Percentiles rank a stretch among this genome's conserved stretches.
Evolutionary conservation across 2,329 filamentous ascomycete species (phyloP).

Genomic region (Cercospora janseana): DNA sequence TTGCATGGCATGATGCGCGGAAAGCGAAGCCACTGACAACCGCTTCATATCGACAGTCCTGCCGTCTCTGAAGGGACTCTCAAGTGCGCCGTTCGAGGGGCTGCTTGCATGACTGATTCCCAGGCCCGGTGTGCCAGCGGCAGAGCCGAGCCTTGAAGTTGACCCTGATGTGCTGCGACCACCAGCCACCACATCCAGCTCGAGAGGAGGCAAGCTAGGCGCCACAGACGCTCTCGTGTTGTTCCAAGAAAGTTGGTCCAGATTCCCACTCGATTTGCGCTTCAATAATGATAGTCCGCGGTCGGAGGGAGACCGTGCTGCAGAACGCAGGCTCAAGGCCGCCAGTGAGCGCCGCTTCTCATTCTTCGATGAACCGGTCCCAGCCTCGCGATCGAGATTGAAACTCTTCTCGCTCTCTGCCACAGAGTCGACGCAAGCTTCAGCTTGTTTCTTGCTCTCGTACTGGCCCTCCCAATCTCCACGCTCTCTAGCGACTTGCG

Average conservation of each 20-base stretch:
- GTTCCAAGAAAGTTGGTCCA: slow-evolving; percentile 6
- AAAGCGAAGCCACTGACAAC: slow-evolving; percentile 20
- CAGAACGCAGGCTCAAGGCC: slow-evolving; percentile 6
- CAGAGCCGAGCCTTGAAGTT: not conserved
- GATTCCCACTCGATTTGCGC: slow-evolving; percentile 8
- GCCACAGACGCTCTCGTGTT: slow-evolving; percentile 15
- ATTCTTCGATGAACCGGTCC: slow-evolving; percentile 2
- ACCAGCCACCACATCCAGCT: slow-evolving; percentile 6
- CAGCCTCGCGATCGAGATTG: slow-evolving; percentile 11
- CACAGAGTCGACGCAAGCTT: slow-evolving; percentile 52
- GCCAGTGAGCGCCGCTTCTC: slow-evolving; percentile 20
- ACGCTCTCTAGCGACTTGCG: slow-evolving; percentile 60
- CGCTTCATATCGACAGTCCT: slow-evolving; percentile 14
- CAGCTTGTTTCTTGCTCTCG: slow-evolving; percentile 46
- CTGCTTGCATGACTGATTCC: slow-evolving; percentile 10
- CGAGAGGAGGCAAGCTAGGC: slow-evolving; percentile 16
- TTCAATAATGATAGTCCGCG: not conserved
- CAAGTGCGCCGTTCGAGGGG: not conserved
- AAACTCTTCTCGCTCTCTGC: slow-evolving; percentile 21
- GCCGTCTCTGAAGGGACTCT: slow-evolving; percentile 9
- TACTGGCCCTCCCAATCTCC: slow-evolving; percentile 76
- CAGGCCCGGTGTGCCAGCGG: slow-evolving; percentile 16
- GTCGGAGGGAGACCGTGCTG: slow-evolving; percentile 4
- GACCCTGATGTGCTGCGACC: not conserved
- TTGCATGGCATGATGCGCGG: slow-evolving; percentile 17